These are phyloP conservation scores for Coccomyxa subellipsoidea DNA, from an alignment of 163 green algal species.

Conservation along the genomic window DNA sequence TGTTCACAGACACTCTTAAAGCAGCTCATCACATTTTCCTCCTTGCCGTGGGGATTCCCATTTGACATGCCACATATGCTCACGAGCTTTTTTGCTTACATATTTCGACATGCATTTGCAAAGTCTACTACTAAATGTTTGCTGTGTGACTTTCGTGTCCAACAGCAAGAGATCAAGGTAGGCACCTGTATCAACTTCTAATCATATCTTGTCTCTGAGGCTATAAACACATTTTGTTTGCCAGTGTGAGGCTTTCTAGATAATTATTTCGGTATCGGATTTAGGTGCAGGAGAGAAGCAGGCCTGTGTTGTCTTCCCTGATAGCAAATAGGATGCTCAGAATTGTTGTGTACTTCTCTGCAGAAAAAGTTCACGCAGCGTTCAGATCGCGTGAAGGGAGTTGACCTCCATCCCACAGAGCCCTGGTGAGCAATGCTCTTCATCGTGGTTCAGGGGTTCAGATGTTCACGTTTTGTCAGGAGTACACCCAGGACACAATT, in stretches of 20 bases:
- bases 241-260: too few species aligned
- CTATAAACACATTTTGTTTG: too few species aligned
- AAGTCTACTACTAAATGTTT: not conserved
- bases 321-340: not conserved
- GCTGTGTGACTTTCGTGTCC: not conserved
- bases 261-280: too few species aligned
- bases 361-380: slow-evolving; percentile 84
- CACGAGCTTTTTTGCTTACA: too few species aligned
- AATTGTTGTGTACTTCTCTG: slow-evolving; percentile 9
- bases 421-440: slow-evolving; percentile 75
- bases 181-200: not conserved
- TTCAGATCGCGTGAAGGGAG: slow-evolving; percentile 96
- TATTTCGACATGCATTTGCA: too few species aligned
- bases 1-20: not conserved
- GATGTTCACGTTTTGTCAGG: not conserved
- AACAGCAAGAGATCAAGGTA: slow-evolving; percentile 7
- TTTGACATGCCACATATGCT: not conserved
- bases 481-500: not conserved
- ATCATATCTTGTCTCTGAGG: not conserved
- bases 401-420: slow-evolving; percentile 98
- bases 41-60: not conserved
- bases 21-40: not conserved
- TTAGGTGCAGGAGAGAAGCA: too few species aligned
- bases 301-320: not conserved
- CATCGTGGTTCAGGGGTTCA: not conserved